A percentile compares a stretch with the other conserved stretches of the same genome.
Conservation (phyloP, 768 basidiomycete genomes). For the Rhizopogon salebrosus region DNA sequence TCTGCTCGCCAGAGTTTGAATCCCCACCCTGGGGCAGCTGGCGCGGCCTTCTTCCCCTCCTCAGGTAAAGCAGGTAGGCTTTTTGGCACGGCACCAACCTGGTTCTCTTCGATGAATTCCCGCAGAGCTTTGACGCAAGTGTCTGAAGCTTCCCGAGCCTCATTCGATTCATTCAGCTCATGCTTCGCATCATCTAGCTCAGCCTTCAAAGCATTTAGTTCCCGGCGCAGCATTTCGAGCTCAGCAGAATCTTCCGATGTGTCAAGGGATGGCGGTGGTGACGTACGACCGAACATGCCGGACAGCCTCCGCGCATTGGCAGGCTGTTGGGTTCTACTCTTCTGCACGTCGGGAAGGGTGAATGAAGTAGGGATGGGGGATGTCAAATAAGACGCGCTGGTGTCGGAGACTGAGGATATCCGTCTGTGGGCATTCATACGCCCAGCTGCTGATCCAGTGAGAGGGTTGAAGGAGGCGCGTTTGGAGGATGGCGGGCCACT, state of each 20-base stretch:
- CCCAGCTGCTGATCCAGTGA: conserved; percentile 49
- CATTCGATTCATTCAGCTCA: conserved; percentile 71
- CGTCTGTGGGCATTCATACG: conserved; percentile 56
- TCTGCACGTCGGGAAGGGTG: conserved; percentile 23
- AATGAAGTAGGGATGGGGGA: conserved; percentile 30
- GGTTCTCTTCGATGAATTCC: conserved; percentile 75
- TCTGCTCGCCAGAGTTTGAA: conserved; percentile 66
- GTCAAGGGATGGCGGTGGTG: conserved; percentile 37
- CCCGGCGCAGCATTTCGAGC: conserved; percentile 53
- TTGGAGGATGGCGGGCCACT: conserved; percentile 51
- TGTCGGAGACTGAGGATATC: conserved; percentile 68
- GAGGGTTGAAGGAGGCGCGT: conserved; percentile 70
- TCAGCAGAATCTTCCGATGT: conserved; percentile 34
- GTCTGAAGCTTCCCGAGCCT: conserved; percentile 85
- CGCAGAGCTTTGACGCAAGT: conserved; percentile 77
- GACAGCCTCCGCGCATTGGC: conserved; percentile 39
- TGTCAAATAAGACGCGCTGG: conserved; percentile 22
- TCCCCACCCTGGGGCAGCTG: conserved; percentile 47
- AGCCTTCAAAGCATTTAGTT: conserved; percentile 48
- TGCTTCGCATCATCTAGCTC: conserved; percentile 61
- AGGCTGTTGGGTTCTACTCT: conserved; percentile 16
- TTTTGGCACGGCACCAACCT: conserved; percentile 41
- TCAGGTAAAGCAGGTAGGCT: conserved; percentile 16
- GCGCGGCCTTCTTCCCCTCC: conserved; percentile 28
- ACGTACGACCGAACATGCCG: conserved; percentile 47